These are phyloP conservation scores for Inga leiocalycina DNA, from an alignment of 306 rosid genomes.

Conservation along the genomic window DNA sequence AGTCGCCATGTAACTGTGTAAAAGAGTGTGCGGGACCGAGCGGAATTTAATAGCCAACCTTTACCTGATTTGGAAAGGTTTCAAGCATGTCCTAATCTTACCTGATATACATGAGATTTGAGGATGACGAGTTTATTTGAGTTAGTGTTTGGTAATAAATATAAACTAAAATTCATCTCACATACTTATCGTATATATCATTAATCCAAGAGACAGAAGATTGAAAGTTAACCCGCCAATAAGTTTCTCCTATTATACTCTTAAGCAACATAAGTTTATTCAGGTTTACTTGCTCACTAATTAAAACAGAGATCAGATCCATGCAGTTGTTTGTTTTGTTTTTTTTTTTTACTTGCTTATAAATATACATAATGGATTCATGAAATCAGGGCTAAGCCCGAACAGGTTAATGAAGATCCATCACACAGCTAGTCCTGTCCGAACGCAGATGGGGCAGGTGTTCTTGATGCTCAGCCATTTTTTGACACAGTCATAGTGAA, in stretches of 20 bases:
- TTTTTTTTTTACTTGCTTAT: too few relatives aligned
- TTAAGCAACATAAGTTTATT: not conserved
- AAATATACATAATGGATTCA: not conserved
- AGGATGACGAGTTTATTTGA: too few relatives aligned
- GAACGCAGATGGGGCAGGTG: slow-evolving; percentile 44
- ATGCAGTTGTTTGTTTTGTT: not conserved
- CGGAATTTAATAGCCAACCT: not conserved
- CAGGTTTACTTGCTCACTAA: not conserved
- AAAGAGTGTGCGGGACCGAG: not conserved
- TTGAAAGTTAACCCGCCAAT: not conserved
- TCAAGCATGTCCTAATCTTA: not conserved
- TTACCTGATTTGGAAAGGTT: not conserved
- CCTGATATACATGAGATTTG: not conserved
- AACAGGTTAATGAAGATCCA: not conserved
- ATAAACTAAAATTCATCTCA: too few relatives aligned
- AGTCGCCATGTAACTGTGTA: not conserved
- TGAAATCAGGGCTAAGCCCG: not conserved
- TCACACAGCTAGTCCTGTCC: slow-evolving; percentile 6
- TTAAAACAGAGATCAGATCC: not conserved
- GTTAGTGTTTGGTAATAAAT: too few relatives aligned
- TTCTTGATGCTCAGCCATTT: slow-evolving; percentile 41
- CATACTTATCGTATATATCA: too few relatives aligned
- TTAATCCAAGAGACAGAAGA: too few relatives aligned
- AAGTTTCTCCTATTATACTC: not conserved
- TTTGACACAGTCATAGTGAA: slow-evolving; percentile 33